Evolutionary conservation across 495 filamentous ascomycete genomes (phyloP).

Genomic region (Penicillium mononematosum): DNA sequence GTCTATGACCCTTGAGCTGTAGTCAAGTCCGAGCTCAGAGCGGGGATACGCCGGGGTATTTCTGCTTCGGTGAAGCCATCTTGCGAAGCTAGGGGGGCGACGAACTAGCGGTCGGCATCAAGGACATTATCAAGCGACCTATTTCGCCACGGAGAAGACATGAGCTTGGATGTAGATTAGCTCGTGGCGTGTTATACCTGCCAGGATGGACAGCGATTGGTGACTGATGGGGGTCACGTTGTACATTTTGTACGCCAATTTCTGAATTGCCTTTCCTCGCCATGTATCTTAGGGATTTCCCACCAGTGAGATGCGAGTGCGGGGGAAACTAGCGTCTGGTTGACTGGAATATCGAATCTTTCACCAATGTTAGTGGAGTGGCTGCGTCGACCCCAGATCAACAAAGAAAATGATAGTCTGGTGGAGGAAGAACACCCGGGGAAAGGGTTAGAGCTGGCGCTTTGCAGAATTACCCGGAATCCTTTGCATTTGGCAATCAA

Average conservation of each 20-base stretch:
- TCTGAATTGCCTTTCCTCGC: neutral
- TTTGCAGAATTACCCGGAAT: neutral
- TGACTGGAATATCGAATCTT: neutral
- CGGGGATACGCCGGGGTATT: constrained; percentile 15
- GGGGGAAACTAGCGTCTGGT: constrained; percentile 6
- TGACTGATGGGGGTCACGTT: constrained; percentile 13
- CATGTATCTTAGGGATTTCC: constrained; percentile 13
- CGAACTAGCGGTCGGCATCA: neutral
- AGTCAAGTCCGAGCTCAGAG: neutral
- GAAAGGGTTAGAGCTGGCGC: neutral
- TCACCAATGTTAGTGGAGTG: constrained; percentile 3
- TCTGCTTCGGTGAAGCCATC: constrained; percentile 7
- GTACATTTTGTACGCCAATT: neutral
- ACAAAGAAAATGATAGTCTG: neutral
- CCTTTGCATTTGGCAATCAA: neutral
- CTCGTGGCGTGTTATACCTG: neutral
- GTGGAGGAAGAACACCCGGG: constrained; percentile 3
- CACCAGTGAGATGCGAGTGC: constrained; percentile 22
- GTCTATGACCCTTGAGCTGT: neutral
- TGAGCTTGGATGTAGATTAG: neutral
- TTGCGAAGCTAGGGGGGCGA: constrained; percentile 3
- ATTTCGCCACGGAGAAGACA: constrained; percentile 25
- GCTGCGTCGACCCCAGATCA: neutral
- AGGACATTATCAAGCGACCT: neutral
- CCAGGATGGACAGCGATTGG: constrained; percentile 11